phyloP scores from a whole-genome alignment of 164 flowering plant genomes.

The Stephania cephalantha region DNA sequence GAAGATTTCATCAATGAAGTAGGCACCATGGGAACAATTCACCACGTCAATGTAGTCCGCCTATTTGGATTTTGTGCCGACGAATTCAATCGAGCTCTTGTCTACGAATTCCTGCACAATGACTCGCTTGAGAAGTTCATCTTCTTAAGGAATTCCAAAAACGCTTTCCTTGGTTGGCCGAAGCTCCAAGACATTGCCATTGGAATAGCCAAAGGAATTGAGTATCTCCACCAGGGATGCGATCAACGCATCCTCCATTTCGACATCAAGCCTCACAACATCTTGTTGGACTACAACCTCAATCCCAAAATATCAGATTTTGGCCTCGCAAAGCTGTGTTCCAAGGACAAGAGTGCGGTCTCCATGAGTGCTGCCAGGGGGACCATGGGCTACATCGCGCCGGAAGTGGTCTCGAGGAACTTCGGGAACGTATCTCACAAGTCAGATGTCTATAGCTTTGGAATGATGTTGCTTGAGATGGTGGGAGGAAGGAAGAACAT shows the following conservation, averaged over 20 bases:
- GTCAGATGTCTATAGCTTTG: slow-evolving; percentile 1
- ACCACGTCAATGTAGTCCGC: slow-evolving; percentile 5
- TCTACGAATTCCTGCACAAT: slow-evolving; percentile 3
- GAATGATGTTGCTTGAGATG: slow-evolving; percentile 2
- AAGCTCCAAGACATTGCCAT: not conserved
- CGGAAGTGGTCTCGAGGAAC: slow-evolving; percentile 1
- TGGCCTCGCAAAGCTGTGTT: slow-evolving; percentile 3
- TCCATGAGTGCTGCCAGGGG: slow-evolving; percentile 1
- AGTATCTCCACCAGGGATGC: slow-evolving; percentile 6
- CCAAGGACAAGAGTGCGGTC: not conserved
- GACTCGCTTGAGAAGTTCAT: slow-evolving; percentile 6
- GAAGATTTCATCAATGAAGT: slow-evolving; percentile 2
- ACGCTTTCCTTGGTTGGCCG: not conserved
- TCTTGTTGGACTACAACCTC: slow-evolving; percentile 1
- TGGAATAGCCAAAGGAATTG: slow-evolving; percentile 5
- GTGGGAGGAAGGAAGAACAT: slow-evolving; percentile 5
- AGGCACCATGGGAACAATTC: not conserved
- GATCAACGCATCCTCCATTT: slow-evolving; percentile 6
- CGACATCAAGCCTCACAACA: slow-evolving; percentile 6
- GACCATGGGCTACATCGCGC: slow-evolving; percentile 4
- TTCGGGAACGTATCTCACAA: slow-evolving; percentile 1
- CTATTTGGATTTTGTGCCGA: not conserved
- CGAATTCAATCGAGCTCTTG: not conserved
- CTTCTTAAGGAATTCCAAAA: not conserved
- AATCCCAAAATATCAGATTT: slow-evolving; percentile 5